A percentile compares a stretch with the other conserved stretches of the same genome.
Evolutionary conservation across 2,329 filamentous ascomycete species (phyloP).

Genomic region (Stagonosporopsis rhizophila): DNA sequence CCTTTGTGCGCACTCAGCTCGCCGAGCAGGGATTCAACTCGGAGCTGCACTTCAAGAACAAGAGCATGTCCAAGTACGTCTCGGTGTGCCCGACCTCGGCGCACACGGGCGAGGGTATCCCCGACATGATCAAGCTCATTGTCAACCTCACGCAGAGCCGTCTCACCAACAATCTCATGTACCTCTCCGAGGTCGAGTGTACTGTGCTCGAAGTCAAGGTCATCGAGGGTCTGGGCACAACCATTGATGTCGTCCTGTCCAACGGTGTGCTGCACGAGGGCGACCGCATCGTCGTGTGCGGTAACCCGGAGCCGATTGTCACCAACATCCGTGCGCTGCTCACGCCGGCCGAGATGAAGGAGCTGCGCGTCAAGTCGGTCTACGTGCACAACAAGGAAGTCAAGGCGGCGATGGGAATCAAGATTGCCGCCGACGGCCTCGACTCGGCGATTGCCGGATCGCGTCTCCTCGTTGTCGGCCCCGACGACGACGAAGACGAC

Average conservation of each 20-base stretch:
- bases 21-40: conserved; percentile 98
- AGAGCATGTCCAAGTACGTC: conserved; percentile 91
- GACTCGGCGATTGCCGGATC: conserved; percentile 97
- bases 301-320: conserved; percentile 93
- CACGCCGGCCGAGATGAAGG: conserved; percentile 90
- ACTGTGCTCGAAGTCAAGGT: conserved; percentile 99
- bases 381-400: conserved; percentile 99
- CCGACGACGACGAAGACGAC: conserved; percentile 95
- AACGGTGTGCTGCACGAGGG: conserved; percentile 96
- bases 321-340: conserved; percentile 95
- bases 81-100: conserved; percentile 98
- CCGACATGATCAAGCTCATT: conserved; percentile 97
- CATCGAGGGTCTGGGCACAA: conserved; percentile 98
- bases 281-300: conserved; percentile 92
- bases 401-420: conserved; percentile 97
- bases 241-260: conserved; percentile 94
- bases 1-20: conserved; percentile 92
- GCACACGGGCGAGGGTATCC: conserved; percentile 98
- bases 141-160: conserved; percentile 92
- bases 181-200: conserved; percentile 95
- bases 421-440: conserved; percentile 95
- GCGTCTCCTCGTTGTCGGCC: conserved; percentile 89
- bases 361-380: conserved; percentile 90
- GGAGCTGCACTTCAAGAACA: conserved; percentile 96
- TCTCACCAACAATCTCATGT: conserved; percentile 98